A percentile compares a stretch with the other conserved stretches of the same genome.
These are phyloP conservation scores for Microthlaspi erraticum DNA, from an alignment of 345 rosid genomes.

Conservation along the genomic window DNA sequence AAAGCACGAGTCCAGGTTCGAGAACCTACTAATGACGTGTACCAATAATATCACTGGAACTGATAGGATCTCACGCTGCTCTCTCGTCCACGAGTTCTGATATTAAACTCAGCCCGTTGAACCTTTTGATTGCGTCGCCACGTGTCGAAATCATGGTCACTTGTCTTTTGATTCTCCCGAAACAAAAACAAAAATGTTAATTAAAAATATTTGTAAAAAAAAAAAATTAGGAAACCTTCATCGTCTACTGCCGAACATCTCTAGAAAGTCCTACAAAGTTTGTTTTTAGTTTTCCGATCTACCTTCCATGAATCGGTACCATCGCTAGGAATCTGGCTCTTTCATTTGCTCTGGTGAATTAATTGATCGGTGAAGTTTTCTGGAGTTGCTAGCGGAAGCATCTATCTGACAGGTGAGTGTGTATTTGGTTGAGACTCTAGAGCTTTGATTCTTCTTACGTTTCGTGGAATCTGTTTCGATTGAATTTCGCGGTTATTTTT, in stretches of 20 bases:
- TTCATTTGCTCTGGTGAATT: neutral
- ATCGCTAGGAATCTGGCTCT: slow-evolving; percentile 14
- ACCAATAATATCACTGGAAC: slow-evolving; percentile 62
- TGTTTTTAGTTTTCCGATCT: slow-evolving; percentile 28
- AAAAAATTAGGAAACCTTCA: slow-evolving; percentile 34
- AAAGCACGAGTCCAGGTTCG: slow-evolving; percentile 36
- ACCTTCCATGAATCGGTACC: slow-evolving; percentile 12
- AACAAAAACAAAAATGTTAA: slow-evolving; percentile 38
- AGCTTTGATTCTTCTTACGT: slow-evolving; percentile 28
- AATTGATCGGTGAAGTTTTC: slow-evolving; percentile 37
- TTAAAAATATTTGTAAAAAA: slow-evolving; percentile 17
- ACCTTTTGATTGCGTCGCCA: slow-evolving; percentile 54
- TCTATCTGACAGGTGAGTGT: slow-evolving; percentile 51
- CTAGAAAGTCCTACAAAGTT: slow-evolving; percentile 52
- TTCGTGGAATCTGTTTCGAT: slow-evolving; percentile 33
- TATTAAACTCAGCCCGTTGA: slow-evolving; percentile 47
- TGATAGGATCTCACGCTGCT: slow-evolving; percentile 73
- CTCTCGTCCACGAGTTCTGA: slow-evolving; percentile 91
- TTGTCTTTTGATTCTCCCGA: slow-evolving; percentile 38
- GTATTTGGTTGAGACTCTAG: slow-evolving; percentile 17
- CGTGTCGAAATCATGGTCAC: slow-evolving; percentile 55
- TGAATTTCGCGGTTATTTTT: neutral
- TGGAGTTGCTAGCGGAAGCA: slow-evolving; percentile 31
- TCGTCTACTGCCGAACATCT: slow-evolving; percentile 41
- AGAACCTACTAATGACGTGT: slow-evolving; percentile 53